Conservation (phyloP, 176 grass and related monocot genomes). For the Metroxylon sagu region DNA sequence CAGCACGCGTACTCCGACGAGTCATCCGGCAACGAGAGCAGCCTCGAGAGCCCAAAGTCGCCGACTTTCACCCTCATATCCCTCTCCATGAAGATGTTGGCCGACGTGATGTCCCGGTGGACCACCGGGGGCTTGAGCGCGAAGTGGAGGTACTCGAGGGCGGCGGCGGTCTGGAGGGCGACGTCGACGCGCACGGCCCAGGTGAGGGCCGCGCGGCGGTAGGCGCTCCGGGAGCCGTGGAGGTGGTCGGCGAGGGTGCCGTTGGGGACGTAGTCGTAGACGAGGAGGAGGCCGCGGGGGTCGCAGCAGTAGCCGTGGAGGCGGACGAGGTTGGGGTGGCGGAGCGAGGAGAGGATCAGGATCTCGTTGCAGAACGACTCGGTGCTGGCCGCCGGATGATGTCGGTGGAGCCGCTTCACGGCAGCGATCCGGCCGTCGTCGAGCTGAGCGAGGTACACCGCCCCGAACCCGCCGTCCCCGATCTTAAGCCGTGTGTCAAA, state of each 20-base stretch:
- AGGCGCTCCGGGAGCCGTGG: slow-evolving; percentile 29
- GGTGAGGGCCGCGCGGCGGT: slow-evolving; percentile 17
- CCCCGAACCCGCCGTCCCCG: slow-evolving; percentile 75
- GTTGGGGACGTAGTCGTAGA: slow-evolving; percentile 95
- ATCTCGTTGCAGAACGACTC: slow-evolving; percentile 95
- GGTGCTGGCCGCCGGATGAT: slow-evolving; percentile 46
- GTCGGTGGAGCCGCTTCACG: slow-evolving; percentile 75
- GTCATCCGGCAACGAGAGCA: slow-evolving; percentile 55
- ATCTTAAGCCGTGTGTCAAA: slow-evolving; percentile 69
- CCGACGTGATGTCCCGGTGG: slow-evolving; percentile 91
- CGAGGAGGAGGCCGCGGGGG: slow-evolving; percentile 76
- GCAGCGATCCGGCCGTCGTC: slow-evolving; percentile 43
- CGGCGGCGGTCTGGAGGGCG: slow-evolving; percentile 74
- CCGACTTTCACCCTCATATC: slow-evolving; percentile 90
- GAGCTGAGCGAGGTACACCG: slow-evolving; percentile 61
- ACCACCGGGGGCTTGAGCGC: slow-evolving; percentile 78
- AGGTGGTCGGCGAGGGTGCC: slow-evolving; percentile 92
- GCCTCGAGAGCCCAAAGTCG: slow-evolving; percentile 86
- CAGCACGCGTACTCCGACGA: slow-evolving; percentile 73
- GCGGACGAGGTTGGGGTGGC: slow-evolving; percentile 81
- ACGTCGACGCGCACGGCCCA: slow-evolving; percentile 71
- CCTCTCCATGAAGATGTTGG: slow-evolving; percentile 86
- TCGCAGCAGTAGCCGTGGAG: slow-evolving; percentile 89
- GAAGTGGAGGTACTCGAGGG: slow-evolving; percentile 94
- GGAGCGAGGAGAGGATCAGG: slow-evolving; percentile 84